Evolutionary conservation across 192 early-diverging fungal species (phyloP).

Genomic region (Geosiphon pyriformis): DNA sequence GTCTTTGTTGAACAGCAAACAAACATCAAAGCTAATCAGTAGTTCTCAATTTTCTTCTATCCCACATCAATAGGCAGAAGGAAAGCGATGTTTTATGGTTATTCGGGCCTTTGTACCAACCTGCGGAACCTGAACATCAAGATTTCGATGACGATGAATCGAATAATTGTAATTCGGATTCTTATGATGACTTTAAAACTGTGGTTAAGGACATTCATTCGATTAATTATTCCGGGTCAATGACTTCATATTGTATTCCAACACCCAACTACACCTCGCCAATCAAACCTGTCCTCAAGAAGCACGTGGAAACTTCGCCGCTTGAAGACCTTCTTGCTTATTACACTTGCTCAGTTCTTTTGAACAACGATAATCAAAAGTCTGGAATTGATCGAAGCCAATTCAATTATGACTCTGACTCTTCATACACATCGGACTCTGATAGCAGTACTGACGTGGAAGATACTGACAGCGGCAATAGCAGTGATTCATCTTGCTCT

Average conservation of each 20-base stretch:
- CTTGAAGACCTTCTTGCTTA: constrained; percentile 20
- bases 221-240: no score
- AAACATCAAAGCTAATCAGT: background rate
- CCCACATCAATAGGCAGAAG: constrained; percentile 25
- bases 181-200: background rate
- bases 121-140: background rate
- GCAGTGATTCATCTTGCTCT: background rate
- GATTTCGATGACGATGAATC: constrained; percentile 12
- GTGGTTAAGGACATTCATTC: no score
- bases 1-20: no score
- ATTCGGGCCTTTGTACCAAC: constrained; percentile 23
- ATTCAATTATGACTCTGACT: background rate
- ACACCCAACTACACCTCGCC: background rate
- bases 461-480: background rate
- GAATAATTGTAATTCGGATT: background rate
- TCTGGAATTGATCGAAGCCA: background rate
- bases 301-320: constrained; percentile 14
- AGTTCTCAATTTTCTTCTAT: background rate
- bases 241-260: no score
- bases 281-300: constrained; percentile 20
- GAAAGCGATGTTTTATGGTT: constrained; percentile 24
- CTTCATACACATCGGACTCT: background rate
- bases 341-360: background rate
- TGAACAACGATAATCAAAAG: background rate
- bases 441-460: background rate